These are phyloP conservation scores for Monilinia aucupariae DNA, from an alignment of 2,329 filamentous ascomycete species.

Conservation along the genomic window DNA sequence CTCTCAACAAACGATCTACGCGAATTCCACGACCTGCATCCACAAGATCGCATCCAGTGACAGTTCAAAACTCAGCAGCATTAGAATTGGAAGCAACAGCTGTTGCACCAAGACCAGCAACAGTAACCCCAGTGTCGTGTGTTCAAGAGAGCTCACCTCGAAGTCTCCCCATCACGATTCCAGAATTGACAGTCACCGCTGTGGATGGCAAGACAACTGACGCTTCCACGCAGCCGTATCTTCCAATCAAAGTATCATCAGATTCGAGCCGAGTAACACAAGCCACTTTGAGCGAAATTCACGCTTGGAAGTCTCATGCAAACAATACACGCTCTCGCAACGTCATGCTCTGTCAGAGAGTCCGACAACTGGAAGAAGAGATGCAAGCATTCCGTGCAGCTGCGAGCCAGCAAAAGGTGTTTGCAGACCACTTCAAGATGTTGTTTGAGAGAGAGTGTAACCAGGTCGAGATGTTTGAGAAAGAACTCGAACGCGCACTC, in stretches of 20 bases:
- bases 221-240: neutral
- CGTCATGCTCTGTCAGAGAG: neutral
- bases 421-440: slow-evolving; percentile 1
- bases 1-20: neutral
- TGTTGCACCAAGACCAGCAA: neutral
- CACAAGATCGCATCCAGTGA: neutral
- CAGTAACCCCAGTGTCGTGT: neutral
- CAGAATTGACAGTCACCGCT: neutral
- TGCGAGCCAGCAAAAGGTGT: neutral
- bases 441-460: neutral
- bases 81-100: neutral
- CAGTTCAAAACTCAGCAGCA: neutral
- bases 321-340: neutral
- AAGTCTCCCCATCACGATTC: neutral
- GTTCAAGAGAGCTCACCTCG: neutral
- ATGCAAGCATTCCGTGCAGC: neutral
- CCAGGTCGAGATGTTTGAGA: neutral
- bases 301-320: neutral
- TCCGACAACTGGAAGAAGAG: neutral
- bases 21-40: neutral
- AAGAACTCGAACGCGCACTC: neutral
- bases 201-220: neutral
- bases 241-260: neutral
- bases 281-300: neutral
- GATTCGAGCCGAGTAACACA: neutral